Percentiles rank a stretch among this genome's conserved stretches.
Evolutionary conservation across 441 rosid genomes (phyloP).

Genomic region (Raphanus hybrid): DNA sequence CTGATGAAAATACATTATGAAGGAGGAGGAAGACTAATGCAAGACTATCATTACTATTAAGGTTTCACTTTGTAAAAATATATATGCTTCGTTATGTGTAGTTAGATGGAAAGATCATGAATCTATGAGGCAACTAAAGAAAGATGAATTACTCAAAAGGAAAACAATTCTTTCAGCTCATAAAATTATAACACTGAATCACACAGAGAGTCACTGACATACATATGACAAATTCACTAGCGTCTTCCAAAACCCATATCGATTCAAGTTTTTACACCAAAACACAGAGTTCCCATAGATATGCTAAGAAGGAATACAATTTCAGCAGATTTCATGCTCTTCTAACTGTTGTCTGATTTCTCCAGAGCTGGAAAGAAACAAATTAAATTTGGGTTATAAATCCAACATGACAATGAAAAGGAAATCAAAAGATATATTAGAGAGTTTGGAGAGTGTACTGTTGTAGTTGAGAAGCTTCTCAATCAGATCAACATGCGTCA

Average conservation of each 20-base stretch:
- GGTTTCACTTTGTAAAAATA: too few relatives aligned
- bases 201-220: slow-evolving; percentile 2
- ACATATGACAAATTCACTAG: not conserved
- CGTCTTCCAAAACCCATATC: slow-evolving; percentile 1
- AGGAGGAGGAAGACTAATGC: too few relatives aligned
- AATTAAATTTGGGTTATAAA: too few relatives aligned
- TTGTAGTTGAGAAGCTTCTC: slow-evolving; percentile 96
- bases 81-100: too few relatives aligned
- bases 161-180: not conserved
- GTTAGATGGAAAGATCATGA: too few relatives aligned
- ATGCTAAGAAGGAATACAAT: not conserved
- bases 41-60: too few relatives aligned
- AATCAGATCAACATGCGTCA: slow-evolving; percentile 97
- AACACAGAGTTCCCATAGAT: slow-evolving; percentile 9
- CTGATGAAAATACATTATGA: too few relatives aligned
- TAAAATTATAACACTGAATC: not conserved
- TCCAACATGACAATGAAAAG: not conserved
- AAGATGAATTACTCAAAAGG: too few relatives aligned
- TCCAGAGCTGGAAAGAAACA: slow-evolving; percentile 70
- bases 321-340: slow-evolving; percentile 29
- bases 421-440: not conserved
- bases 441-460: slow-evolving; percentile 50
- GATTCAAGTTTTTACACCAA: slow-evolving; percentile 12
- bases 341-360: slow-evolving; percentile 70
- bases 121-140: too few relatives aligned